Conservation (phyloP, 129 eudicot species). For the Scalesia atractyloides region DNA sequence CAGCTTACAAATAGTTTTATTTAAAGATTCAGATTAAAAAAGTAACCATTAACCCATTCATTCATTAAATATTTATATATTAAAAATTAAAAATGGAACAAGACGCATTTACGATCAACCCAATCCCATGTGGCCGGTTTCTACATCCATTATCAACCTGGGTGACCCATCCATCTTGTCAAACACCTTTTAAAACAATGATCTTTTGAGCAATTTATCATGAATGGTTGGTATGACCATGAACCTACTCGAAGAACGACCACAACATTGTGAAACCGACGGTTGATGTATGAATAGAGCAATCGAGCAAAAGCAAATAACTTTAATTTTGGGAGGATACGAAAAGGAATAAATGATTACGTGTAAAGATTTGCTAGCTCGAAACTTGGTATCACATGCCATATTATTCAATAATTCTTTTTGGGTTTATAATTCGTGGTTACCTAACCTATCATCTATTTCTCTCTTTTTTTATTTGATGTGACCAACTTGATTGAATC, state of each 20-base stretch:
- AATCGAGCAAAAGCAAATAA: constrained; percentile 29
- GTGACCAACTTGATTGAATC: constrained; percentile 32
- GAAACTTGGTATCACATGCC: constrained; percentile 67
- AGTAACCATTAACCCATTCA: too few species aligned
- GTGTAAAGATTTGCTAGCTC: constrained; percentile 50
- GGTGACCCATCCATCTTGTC: neutral
- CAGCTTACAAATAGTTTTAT: too few species aligned
- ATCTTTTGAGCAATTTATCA: neutral
- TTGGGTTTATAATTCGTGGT: constrained; percentile 29
- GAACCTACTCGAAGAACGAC: constrained; percentile 23
- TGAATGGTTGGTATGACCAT: constrained; percentile 10
- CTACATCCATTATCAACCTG: neutral
- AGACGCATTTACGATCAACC: too few species aligned
- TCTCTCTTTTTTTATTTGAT: constrained; percentile 1
- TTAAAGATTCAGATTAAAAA: too few species aligned
- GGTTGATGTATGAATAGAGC: constrained; percentile 22
- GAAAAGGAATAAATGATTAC: constrained; percentile 51
- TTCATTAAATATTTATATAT: too few species aligned
- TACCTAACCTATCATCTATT: constrained; percentile 36
- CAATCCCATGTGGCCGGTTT: neutral
- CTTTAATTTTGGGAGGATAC: constrained; percentile 38
- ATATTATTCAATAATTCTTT: constrained; percentile 39
- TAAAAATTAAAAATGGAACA: too few species aligned
- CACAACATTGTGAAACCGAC: constrained; percentile 14
- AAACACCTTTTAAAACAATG: constrained; percentile 3